Evolutionary conservation across 768 basidiomycete species (phyloP), one percentile per base, ranked within the genome.

Genomic region (Scleroderma bovista): DNA sequence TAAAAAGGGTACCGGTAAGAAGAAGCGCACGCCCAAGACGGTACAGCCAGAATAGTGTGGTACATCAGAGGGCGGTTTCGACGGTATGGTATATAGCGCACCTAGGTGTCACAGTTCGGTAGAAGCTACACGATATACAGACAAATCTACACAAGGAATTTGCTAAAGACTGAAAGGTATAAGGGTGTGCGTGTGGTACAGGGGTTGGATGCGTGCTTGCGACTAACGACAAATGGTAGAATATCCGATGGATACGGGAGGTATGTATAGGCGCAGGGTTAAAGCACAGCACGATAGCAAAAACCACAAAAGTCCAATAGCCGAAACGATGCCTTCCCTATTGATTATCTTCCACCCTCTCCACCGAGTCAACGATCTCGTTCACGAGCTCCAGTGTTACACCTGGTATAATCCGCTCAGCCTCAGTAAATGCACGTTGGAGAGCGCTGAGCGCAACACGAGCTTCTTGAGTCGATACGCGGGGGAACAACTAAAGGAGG

Each of bases 361-460:
- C 90, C 16, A 93, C 90, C 13, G 89, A 91, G 64, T 93, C 90
- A 20, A 93, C 89, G 55, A 93, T 92, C 70, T 96, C 94, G 61
- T 91, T 88, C 47, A 96, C 88, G 44, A 97, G 76, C 52, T 95
- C 95, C 70, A 88, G 73, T 20, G 93, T 89, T 26, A 99, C 84
- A 5, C 96, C 96, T 8, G 96, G 96, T 57, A 98, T 96, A 49
- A 92, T 86, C 52, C 88, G 78, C 71, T 99, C 96, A 12, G 94
- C 94, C 24, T 96, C 92, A 23, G 90, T 89, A 61, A 97, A 94
- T 3, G 96, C 94, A 26, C 88, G 79, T 57, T 96, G 89, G 11
- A 98, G 75, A 44, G 88, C 79, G 51, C 85, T 87, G 46, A 99
- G 76, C 17, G 89, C 88, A 24, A 89, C 78, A 51, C 90, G 79